Base-by-base conservation (phyloP, 2,329 filamentous ascomycete genomes). In the Sphaerulina vaccinii region DNA sequence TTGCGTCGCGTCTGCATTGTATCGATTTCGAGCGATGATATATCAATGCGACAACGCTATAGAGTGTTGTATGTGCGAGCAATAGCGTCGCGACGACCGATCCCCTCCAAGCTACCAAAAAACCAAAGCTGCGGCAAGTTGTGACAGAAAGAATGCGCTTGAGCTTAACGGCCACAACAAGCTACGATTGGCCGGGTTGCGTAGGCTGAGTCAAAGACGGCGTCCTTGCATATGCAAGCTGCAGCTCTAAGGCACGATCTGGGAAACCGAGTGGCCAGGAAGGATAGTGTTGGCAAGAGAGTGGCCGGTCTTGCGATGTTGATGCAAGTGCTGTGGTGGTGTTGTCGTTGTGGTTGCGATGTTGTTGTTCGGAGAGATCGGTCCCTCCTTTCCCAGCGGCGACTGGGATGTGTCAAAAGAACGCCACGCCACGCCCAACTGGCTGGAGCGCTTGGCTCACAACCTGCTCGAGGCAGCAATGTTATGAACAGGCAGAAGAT, bases 1-100 rank as follows among this genome's bases (percentile, higher is more conserved):
- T 97, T 97, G 73, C 91, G 86, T 74, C 92, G 88, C 62, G 92
- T 97, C 74, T 96, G 87, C 90, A 96, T 96, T 66, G 64, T 75
- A 36, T 49, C 27, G 37, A 16, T 19, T 37, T 42, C 23, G 27
- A 41, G 29, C 13, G 32, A 32, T 35, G 24, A 19, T 43, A 32
- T 41, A 41, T 39, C 32, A 44, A 51, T 41, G 37, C 36, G 51
- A 39, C 41, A 43, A 21, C 24, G 37, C 19, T 19, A 21, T 36
- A 32, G 44, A 33, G 22, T 32, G 45, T 33, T 33, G 36, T 32
- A 35, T 29, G 15, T n/a, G 43, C 29, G 40, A 21, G 50, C 38
- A 38, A 21, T 23, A 35, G 37, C n/a, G 39, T 23, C 22, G 22
- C 36, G 19, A n/a, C 38, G 44, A 39, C 39, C 27, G 51, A 9